A percentile compares a stretch with the other conserved stretches of the same genome.
These are phyloP conservation scores for Leccinum subgranulosum DNA, from an alignment of 768 basidiomycete species.

Conservation along the genomic window DNA sequence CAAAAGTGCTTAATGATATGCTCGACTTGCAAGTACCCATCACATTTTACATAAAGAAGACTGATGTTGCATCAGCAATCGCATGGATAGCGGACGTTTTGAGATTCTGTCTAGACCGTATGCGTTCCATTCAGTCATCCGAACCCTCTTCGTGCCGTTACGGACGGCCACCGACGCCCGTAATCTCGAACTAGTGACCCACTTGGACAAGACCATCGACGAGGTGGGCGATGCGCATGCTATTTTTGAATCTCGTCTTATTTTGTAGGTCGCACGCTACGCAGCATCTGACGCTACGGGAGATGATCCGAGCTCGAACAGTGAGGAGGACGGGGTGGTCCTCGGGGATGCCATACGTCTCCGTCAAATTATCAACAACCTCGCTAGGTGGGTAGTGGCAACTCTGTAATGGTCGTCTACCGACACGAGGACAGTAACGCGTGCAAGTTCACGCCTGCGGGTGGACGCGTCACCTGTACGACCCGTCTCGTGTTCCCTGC, in stretches of 20 bases:
- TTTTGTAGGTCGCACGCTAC: conserved; percentile 50
- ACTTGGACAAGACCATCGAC: conserved; percentile 68
- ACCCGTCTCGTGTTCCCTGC: conserved; percentile 54
- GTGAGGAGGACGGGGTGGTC: conserved; percentile 60
- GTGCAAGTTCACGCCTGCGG: conserved; percentile 73
- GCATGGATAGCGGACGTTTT: conserved; percentile 86
- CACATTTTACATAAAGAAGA: neutral
- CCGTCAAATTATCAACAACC: conserved; percentile 79
- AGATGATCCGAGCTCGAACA: conserved; percentile 29
- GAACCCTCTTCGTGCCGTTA: conserved; percentile 67
- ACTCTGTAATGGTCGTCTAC: neutral
- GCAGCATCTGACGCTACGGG: conserved; percentile 62
- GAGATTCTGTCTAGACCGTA: conserved; percentile 67
- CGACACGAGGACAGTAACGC: conserved; percentile 52
- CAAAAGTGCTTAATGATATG: conserved; percentile 70
- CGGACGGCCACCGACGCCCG: conserved; percentile 66
- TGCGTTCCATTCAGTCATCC: conserved; percentile 74
- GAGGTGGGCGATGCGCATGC: conserved; percentile 33
- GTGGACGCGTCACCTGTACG: conserved; percentile 63
- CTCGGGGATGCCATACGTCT: conserved; percentile 82
- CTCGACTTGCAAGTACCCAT: conserved; percentile 62
- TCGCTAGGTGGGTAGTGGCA: conserved; percentile 53
- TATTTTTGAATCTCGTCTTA: neutral
- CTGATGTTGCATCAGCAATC: conserved; percentile 48
- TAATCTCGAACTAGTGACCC: conserved; percentile 60